Base-by-base conservation (phyloP, 208 protist genomes). In the Sergeia podlipaevii region DNA sequence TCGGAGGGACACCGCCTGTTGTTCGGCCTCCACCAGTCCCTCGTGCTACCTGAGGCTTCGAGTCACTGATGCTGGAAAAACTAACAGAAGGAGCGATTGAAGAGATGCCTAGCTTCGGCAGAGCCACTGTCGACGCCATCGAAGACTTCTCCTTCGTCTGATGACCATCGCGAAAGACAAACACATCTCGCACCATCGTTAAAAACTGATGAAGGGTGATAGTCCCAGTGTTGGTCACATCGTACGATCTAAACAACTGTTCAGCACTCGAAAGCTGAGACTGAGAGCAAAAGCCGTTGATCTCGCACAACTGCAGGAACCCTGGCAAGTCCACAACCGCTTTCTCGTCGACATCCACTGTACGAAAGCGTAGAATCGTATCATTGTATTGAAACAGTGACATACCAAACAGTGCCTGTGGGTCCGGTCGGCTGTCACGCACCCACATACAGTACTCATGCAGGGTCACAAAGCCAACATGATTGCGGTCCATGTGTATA, bases 381-480 rank as follows among this genome's bases (percentile, higher is more conserved):
- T 51, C 36, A 36, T 73, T 73, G 70, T 77, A 82, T 44, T 82
- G 36, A 39, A 49, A 52, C 20, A 32, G 45, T 37, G 62, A 50
- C 8, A 82, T 15, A 2, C 75, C 69, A 49, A 68, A 82, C 21
- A 74, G 45, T 1, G 51, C 53, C 3, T 77, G 18, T n/a, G 58
- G 54, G 34, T 63, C 45, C 2, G 74, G 69, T 1, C 27, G 26
- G 32, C 74, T 54, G n/a, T 47, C 33, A 2, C 42, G 8, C 26
- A 65, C 30, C 65, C 64, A 82, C 20, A 30, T 5, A 27, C 44
- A 63, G 30, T 74, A 70, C 24, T 82, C 70, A 32, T 84, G 42
- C 37, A 86, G 57, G 4, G 55, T 64, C 24, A 85, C 18, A 50
- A 52, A 67, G 30, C 81, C 74, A 30, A 45, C 70, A 20, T 38